Percentiles rank a stretch among this genome's conserved stretches.
Conservation (phyloP, 306 rosid genomes). For the Vicia villosa region DNA sequence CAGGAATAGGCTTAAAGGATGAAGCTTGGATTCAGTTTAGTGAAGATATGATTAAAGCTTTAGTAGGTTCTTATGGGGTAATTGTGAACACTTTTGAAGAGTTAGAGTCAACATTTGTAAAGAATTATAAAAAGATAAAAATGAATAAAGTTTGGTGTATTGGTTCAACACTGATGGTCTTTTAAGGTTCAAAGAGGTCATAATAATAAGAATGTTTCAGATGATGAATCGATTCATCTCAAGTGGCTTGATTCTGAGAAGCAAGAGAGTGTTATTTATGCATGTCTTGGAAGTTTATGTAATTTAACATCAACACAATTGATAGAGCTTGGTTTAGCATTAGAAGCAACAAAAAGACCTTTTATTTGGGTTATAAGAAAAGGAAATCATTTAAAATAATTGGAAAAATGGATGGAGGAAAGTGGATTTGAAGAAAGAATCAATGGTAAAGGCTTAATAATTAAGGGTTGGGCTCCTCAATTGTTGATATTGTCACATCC, state of each 20-base stretch:
- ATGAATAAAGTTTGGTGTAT: constrained; percentile 57
- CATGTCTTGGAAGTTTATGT: no score
- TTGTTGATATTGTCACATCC: constrained; percentile 51
- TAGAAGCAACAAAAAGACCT: no score
- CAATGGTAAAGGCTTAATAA: constrained; percentile 38
- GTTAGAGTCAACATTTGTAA: constrained; percentile 51
- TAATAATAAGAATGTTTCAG: constrained; percentile 35
- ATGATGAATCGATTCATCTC: constrained; percentile 36
- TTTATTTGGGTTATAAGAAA: constrained; percentile 54
- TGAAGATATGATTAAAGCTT: constrained; percentile 35
- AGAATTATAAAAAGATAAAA: constrained; percentile 44
- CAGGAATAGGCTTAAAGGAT: background rate
- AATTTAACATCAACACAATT: no score
- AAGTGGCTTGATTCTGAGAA: constrained; percentile 57
- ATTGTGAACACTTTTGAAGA: constrained; percentile 63
- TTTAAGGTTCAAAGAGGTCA: constrained; percentile 63
- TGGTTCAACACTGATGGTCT: constrained; percentile 52
- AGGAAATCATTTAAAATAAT: constrained; percentile 29
- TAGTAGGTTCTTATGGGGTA: constrained; percentile 41
- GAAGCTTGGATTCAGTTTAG: background rate
- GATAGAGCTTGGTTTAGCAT: no score
- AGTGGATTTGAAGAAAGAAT: constrained; percentile 49
- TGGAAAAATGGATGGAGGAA: constrained; percentile 44
- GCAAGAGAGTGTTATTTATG: no score
- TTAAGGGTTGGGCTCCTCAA: constrained; percentile 70